phyloP scores from a whole-genome alignment of 305 asterid species.

The Rubia tinctorum region DNA sequence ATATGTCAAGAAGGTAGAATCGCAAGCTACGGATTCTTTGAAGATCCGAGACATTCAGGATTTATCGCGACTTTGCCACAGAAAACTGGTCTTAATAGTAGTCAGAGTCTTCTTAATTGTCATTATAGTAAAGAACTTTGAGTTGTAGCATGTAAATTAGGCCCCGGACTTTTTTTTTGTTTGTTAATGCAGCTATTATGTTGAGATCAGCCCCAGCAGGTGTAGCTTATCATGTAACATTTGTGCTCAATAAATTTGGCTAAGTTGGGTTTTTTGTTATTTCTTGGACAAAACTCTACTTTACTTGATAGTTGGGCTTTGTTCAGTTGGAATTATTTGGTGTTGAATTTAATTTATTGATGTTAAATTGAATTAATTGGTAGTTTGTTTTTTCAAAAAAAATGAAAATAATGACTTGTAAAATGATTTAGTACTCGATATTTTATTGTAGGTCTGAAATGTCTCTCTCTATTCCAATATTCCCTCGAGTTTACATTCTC shows the following conservation, averaged over 20 bases:
- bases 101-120: background rate
- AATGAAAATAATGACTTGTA: too few species aligned
- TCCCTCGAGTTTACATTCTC: too few species aligned
- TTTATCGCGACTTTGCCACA: background rate
- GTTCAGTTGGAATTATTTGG: too few species aligned
- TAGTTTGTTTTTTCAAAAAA: too few species aligned
- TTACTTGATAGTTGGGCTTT: too few species aligned
- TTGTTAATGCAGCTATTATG: background rate
- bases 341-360: too few species aligned
- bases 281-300: too few species aligned
- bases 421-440: too few species aligned
- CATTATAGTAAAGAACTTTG: background rate
- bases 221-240: background rate
- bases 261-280: background rate
- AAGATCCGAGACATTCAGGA: background rate
- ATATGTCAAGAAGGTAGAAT: constrained; percentile 9
- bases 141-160: constrained; percentile 10
- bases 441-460: too few species aligned
- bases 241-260: background rate
- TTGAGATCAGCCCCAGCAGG: background rate
- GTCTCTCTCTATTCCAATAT: too few species aligned
- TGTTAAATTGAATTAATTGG: too few species aligned
- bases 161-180: constrained; percentile 2
- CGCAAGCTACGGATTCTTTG: constrained; percentile 3
- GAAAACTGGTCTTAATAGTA: background rate